Base-by-base conservation (phyloP, 345 rosid genomes). In the Murraya koenigii region DNA sequence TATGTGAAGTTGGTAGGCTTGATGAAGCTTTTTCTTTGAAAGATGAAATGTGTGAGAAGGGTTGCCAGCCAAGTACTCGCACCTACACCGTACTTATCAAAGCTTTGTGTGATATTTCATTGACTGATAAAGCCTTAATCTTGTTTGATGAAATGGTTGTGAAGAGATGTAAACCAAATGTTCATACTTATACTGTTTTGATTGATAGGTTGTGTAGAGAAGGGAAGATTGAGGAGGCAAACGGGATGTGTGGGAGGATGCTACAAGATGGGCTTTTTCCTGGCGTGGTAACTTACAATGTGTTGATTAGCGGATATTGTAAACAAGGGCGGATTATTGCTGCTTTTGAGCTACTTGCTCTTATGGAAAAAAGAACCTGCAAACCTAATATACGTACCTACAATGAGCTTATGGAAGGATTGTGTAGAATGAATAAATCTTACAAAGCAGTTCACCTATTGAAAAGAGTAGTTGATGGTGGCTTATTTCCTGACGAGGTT, bases 351-450 rank as follows among this genome's bases (percentile, higher is more conserved):
- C 82, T 88, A 66, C 88, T 88, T 36, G 73, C 80, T 73, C 54
- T 84, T 69, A 88, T 88, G 88, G 88, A 86, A 81, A 86, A 79
- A 83, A 78, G 55, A 68, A 84, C 80, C 71, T 86, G 91, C 79
- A 81, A 76, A 80, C 89, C 91, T 35, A 83, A 78, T 69, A 66
- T 84, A 26, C 85, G 86, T 70, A 88, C 89, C 77, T 85, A 84
- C 69, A 88, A 88, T 33, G 89, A 81, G 83, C 90, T 88, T 75
- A 86, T 88, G 64, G 88, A 82, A 49, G 91, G 91, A 23, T 78
- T 86, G 52, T 88, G 91, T 74, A 80, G 74, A 82, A 86, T 86
- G 0, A 86, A 82, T 69, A 85, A 79, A 79, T 74, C 87, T 3
- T 80, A 61, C 58, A 85, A 80, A 71, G 88, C 88, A 19, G 35